Evolutionary conservation across 2,329 filamentous ascomycete species (phyloP).

Genomic region (Cordyceps pruinosa): DNA sequence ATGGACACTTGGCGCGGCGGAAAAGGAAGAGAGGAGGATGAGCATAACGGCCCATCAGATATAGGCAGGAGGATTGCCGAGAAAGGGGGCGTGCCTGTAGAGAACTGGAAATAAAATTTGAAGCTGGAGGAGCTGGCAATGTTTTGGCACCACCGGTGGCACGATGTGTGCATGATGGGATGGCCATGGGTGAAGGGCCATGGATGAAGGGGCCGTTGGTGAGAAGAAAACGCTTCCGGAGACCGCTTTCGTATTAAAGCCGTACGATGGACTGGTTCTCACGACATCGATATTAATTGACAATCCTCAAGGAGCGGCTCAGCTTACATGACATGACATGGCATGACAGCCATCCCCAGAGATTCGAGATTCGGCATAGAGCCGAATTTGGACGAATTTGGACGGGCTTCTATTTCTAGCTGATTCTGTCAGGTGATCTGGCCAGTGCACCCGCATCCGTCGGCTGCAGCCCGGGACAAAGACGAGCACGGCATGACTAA

Average conservation of each 20-base stretch:
- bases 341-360: too few species aligned
- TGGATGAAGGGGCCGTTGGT: not conserved
- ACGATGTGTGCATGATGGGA: not conserved
- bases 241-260: too few species aligned
- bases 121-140: too few species aligned
- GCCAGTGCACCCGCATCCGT: not conserved
- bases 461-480: not conserved
- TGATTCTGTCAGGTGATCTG: slow-evolving; percentile 12
- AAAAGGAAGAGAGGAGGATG: not conserved
- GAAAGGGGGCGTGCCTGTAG: not conserved
- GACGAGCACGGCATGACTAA: slow-evolving; percentile 1
- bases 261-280: too few species aligned
- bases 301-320: too few species aligned
- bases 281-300: too few species aligned
- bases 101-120: not conserved
- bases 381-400: not conserved
- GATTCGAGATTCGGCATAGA: not conserved
- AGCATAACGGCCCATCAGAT: not conserved
- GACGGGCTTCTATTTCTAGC: slow-evolving; percentile 7
- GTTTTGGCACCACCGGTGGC: not conserved
- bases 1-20: not conserved
- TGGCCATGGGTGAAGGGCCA: not conserved
- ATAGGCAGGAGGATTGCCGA: not conserved
- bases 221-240: too few species aligned
- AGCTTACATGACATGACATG: too few species aligned